Base-by-base conservation (phyloP, 768 basidiomycete species). In the Royoungia palumana region DNA sequence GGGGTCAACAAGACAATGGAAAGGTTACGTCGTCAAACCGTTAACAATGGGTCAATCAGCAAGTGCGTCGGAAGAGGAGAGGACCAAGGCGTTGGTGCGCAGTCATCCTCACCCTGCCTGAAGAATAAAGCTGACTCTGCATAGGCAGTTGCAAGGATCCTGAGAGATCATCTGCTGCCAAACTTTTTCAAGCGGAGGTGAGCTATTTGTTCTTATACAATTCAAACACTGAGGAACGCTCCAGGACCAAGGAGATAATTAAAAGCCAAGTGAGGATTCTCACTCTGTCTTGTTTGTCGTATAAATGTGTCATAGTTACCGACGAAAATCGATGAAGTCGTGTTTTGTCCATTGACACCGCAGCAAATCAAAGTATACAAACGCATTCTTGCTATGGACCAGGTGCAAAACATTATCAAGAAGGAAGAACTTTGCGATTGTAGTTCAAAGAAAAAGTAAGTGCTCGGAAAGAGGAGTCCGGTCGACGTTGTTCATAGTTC, bases 291-390 rank as follows among this genome's bases (percentile, higher is more conserved):
- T 24, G 10, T 27, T 19, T 13, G 20, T 43, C 17, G 30, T 17
- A 50, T 16, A 21, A 44, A 24, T 12, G 6, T 53, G 39, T 13
- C 34, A 3, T 58, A 94, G 87, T 75, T 98, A 3, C 95, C 95
- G 1, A 75, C 76, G 52, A 99, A 99, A 72, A 78, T 78, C 0
- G 95, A 99, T 56, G 75, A 92, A 60, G 88, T 97, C 13, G 91
- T 96, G 6, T 95, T 97, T 60, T 99, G 95, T 60, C 94, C 93
- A 14, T 70, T 98, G 41, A 88, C 88, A 0, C 49, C 70, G 0
- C 74, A 70, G 30, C 94, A 96, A 67, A 78, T 82, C 24, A 61
- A 66, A 14, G 88, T 84, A 1, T 95, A 96, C 66, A 86, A 81
- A 55, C 75, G 77, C 6, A 74, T 94, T 28, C 70, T 94, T 20